Evolutionary conservation across 2,329 filamentous ascomycete species (phyloP).

Genomic region (Clarireedia paspali): DNA sequence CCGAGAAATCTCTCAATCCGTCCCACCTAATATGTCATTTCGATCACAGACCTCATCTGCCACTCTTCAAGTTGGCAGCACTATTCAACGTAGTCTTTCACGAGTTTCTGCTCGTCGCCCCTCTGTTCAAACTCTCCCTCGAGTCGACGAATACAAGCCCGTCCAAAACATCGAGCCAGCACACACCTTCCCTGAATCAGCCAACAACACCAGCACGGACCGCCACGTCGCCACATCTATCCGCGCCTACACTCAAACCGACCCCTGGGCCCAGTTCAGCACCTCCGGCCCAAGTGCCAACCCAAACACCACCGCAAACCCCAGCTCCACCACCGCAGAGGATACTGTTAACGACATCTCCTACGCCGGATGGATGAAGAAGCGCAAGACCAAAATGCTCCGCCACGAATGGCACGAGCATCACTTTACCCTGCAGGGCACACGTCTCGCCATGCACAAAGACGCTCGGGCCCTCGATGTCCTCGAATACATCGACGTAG

Average conservation of each 20-base stretch:
- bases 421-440: conserved; percentile 78
- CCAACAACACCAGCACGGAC: neutral
- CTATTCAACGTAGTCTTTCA: conserved; percentile 22
- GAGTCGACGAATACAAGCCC: conserved; percentile 57
- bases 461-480: conserved; percentile 45
- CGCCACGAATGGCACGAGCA: conserved; percentile 91
- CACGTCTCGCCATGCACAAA: conserved; percentile 68
- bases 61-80: conserved; percentile 3
- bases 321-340: conserved; percentile 12
- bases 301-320: conserved; percentile 19
- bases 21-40: conserved; percentile 89
- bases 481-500: conserved; percentile 76
- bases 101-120: conserved; percentile 55
- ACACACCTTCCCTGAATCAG: neutral
- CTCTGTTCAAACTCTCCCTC: conserved; percentile 59
- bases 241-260: conserved; percentile 2
- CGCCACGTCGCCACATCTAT: conserved; percentile 1
- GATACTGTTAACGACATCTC: conserved; percentile 42
- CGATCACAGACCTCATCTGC: conserved; percentile 32
- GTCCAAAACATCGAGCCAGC: neutral
- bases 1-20: conserved; percentile 78
- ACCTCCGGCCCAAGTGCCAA: conserved; percentile 14
- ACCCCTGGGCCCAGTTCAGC: conserved; percentile 6
- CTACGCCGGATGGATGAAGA: conserved; percentile 87
- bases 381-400: conserved; percentile 81